Base-by-base conservation (phyloP, 108 stramenopile species). In the Hondaea fermentalgiana region DNA sequence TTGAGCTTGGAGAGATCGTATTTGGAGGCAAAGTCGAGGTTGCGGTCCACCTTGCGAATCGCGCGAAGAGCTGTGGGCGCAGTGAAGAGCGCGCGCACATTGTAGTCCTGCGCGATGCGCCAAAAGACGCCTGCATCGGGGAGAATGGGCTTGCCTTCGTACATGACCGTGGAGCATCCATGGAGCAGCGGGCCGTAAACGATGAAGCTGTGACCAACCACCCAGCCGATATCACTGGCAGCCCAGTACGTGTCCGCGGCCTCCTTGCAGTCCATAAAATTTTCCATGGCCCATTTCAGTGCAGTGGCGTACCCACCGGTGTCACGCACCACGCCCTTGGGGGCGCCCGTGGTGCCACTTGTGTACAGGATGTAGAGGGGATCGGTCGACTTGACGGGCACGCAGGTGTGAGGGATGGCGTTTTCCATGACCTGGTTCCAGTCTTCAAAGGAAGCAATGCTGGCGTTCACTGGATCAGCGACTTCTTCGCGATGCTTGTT, bases 131-230 rank as follows among this genome's bases (percentile, higher is more conserved):
- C 94, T 5, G 95, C 96, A 91, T 96, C 95, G 21, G 96, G 96
- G 51, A 95, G 94, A 23, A 95, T 94, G 25, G 96, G 96, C 87
- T 96, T 96, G 42, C 96, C 96, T 87, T 96, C 96, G 90, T 93
- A 96, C 58, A 96, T 88, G 64, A 96, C 87, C 3, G 93, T 91
- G 28, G 94, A 94, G 64, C 93, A 93, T 58, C 95, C 96, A 45
- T 94, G 91, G 23, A 95, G 87, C 6, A 96, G 89, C 19, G 96
- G 96, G 6, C 92, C 96, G 88, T 95, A 96, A 0, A 94, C 93
- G 25, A 91, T 90, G 89, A 93, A 96, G 8, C 87, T 60, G 92
- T 96, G 95, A 5, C 95, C 95, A 2, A 96, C 95, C 8, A 92
- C 93, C 96, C 96, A 96, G 21, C 87, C 95, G 55, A 95, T 92